Evolutionary conservation across 345 rosid species (phyloP), one percentile per base, ranked within the genome.

Genomic region (Melaleuca alternifolia): DNA sequence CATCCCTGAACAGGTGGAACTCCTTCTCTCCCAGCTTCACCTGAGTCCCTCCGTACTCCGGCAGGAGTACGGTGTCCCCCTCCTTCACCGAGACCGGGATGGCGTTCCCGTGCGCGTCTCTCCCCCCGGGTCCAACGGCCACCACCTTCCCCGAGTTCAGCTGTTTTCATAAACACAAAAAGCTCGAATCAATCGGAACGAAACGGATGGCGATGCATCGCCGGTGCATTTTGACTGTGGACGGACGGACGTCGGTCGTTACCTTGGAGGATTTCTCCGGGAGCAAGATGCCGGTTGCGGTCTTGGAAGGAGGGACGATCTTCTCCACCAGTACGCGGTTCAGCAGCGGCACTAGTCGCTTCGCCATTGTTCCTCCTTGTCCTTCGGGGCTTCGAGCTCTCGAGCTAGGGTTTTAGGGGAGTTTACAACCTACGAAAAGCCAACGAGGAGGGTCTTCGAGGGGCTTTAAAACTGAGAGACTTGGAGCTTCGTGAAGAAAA

Each of bases 41-140:
- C 56, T 92, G 91, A 6, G 96, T 92, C 44, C 99, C 99, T 0
- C 96, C 97, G 87, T 91, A 95, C 65, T 94, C 97, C 5, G 99
- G 98, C 88, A 96, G 89, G 77, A 96, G 99, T 83, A 95, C 99
- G 14, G 94, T 92, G 87, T 96, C 99, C 12, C 98, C 98, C 92
- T 96, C 98, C 91, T 95, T 96, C 1, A 96, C 92, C 3, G 93
- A 87, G 16, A 94, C 91, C 24, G 96, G 93, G 54, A 95, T 89
- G n/a, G 89, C 52, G 20, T 94, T 94, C 83, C 97, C 98, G 13
- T 94, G 95, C 54, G 84, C 89, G 88, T 87, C 94, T 23, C 93
- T 91, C 71, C 91, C 87, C 44, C 99, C 97, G 20, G 96, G 96
- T 16, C 98, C 99, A 20, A 93, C 96, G 0, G 98, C 95, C 33